Percentiles rank a stretch among this genome's conserved stretches.
Conservation (phyloP, 2,329 filamentous ascomycete species). For the Lachnellula occidentalis region DNA sequence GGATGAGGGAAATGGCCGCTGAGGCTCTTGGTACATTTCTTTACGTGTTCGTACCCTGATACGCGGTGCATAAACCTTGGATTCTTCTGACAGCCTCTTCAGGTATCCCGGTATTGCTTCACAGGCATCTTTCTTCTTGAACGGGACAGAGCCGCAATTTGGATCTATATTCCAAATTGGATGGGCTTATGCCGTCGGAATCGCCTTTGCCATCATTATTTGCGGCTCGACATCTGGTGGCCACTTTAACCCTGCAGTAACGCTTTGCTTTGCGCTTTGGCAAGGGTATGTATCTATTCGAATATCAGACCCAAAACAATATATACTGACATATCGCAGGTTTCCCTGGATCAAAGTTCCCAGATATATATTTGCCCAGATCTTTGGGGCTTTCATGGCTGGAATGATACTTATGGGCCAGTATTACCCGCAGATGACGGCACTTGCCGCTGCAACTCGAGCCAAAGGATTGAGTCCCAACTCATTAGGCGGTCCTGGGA, state of each 20-base stretch:
- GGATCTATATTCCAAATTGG: constrained; percentile 52
- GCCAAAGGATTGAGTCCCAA: constrained; percentile 34
- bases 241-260: constrained; percentile 50
- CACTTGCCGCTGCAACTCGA: constrained; percentile 30
- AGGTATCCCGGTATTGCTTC: constrained; percentile 48
- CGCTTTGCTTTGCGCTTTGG: constrained; percentile 43
- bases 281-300: constrained; percentile 36
- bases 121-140: constrained; percentile 44
- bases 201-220: constrained; percentile 53
- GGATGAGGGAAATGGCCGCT: constrained; percentile 49
- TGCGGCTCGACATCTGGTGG: constrained; percentile 49
- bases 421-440: constrained; percentile 48
- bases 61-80: neutral
- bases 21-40: constrained; percentile 54
- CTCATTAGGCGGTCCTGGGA: constrained; percentile 45
- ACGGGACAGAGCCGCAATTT: constrained; percentile 37
- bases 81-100: neutral
- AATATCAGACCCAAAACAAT: neutral
- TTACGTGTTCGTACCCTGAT: constrained; percentile 37
- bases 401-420: constrained; percentile 49
- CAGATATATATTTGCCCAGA: constrained; percentile 50
- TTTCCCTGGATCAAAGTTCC: constrained; percentile 55
- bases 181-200: constrained; percentile 50
- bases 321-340: constrained; percentile 3
- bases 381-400: constrained; percentile 51